These are phyloP conservation scores for Podaxis sp. DNA, from an alignment of 768 basidiomycete genomes.

Conservation along the genomic window DNA sequence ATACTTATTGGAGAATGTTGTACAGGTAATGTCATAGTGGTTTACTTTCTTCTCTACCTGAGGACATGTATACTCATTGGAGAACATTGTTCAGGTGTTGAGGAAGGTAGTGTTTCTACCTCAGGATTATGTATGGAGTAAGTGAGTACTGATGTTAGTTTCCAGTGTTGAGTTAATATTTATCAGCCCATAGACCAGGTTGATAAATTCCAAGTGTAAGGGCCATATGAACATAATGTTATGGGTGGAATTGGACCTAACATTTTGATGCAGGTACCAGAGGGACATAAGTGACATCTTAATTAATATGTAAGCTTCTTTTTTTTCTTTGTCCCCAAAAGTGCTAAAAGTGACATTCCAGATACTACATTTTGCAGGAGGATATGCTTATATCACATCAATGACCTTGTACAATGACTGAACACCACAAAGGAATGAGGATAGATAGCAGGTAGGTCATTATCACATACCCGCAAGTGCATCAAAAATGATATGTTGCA, in stretches of 20 bases:
- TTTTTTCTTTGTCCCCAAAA: background rate
- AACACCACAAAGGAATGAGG: conserved; percentile 34
- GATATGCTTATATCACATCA: conserved; percentile 73
- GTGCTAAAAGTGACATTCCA: conserved; percentile 24
- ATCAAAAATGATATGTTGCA: background rate
- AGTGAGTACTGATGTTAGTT: no score
- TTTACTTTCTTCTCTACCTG: no score
- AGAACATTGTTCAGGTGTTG: no score
- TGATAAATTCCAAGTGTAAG: conserved; percentile 77
- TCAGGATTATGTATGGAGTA: no score
- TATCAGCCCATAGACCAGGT: conserved; percentile 54
- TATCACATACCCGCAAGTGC: background rate
- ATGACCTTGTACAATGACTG: conserved; percentile 55
- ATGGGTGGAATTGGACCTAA: background rate
- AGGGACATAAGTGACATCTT: conserved; percentile 84
- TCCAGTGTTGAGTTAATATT: conserved; percentile 9
- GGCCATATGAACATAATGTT: conserved; percentile 10
- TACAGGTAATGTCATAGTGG: no score
- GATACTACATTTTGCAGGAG: conserved; percentile 82
- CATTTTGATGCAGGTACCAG: conserved; percentile 54
- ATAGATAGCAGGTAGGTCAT: conserved; percentile 69
- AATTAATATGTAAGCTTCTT: conserved; percentile 69
- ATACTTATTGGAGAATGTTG: no score
- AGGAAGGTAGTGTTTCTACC: no score
- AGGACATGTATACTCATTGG: no score